phyloP scores from a whole-genome alignment of 306 rosid species.

The Benincasa hispida region DNA sequence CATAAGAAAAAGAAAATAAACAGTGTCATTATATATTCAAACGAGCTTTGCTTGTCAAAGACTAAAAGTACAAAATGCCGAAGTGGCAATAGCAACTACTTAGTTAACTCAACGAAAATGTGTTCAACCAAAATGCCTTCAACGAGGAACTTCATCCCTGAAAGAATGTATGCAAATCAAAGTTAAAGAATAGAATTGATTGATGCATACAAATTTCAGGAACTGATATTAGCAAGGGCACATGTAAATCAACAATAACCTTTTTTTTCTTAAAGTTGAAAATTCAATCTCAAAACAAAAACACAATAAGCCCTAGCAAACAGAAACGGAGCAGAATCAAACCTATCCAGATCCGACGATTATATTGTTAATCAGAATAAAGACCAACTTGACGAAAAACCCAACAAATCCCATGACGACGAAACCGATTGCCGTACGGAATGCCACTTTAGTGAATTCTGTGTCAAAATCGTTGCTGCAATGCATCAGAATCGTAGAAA shows the following conservation, averaged over 20 bases:
- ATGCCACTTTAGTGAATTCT: slow-evolving; percentile 43
- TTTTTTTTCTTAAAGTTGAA: too few relatives aligned
- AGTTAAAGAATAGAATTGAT: not conserved
- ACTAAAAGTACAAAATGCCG: not conserved
- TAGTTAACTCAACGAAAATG: not conserved
- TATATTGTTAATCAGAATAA: slow-evolving; percentile 45
- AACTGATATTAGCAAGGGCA: not conserved
- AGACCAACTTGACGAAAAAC: slow-evolving; percentile 36
- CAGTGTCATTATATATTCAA: not conserved
- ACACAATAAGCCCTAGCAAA: not conserved
- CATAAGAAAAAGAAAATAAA: not conserved
- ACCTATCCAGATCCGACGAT: slow-evolving; percentile 38
- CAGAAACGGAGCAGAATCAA: not conserved
- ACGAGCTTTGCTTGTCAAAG: not conserved
- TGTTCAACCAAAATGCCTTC: not conserved
- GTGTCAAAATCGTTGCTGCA: not conserved
- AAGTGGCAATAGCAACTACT: not conserved
- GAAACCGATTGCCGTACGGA: slow-evolving; percentile 43
- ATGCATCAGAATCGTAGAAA: not conserved
- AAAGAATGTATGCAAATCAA: not conserved
- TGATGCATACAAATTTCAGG: not conserved
- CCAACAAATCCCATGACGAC: slow-evolving; percentile 49
- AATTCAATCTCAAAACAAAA: not conserved
- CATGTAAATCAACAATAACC: too few relatives aligned
- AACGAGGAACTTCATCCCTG: not conserved